A percentile compares a stretch with the other conserved stretches of the same genome.
These are phyloP conservation scores for Hanseniaspora mollemarum DNA, from an alignment of 805 yeast species.

Conservation along the genomic window DNA sequence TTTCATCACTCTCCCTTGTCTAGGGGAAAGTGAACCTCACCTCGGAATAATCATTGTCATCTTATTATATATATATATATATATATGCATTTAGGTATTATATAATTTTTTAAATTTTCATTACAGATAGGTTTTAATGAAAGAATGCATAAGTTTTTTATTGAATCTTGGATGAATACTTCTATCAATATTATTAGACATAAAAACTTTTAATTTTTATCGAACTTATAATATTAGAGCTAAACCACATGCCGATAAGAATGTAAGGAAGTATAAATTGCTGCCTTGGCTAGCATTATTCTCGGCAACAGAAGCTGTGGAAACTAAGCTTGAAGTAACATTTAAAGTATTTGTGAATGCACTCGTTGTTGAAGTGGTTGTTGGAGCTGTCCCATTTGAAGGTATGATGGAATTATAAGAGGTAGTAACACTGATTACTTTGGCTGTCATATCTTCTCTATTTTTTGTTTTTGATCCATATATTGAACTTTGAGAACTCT, in stretches of 20 bases:
- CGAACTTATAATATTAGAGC: too few species aligned
- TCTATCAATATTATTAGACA: too few species aligned
- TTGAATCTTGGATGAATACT: too few species aligned
- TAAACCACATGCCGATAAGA: too few species aligned
- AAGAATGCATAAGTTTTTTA: not conserved
- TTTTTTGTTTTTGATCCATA: not conserved
- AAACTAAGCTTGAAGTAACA: too few species aligned
- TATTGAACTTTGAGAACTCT: too few species aligned
- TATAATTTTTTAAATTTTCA: not conserved
- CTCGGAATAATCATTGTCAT: not conserved
- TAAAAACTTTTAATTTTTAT: too few species aligned
- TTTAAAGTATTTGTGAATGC: not conserved
- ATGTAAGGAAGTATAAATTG: too few species aligned
- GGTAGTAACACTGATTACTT: not conserved
- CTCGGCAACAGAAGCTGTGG: not conserved
- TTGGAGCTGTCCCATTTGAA: not conserved
- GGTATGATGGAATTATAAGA: constrained; percentile 9
- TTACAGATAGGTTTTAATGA: not conserved
- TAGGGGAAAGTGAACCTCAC: not conserved
- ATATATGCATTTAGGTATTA: not conserved
- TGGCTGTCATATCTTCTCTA: not conserved
- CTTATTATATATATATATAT: not conserved
- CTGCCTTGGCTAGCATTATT: not conserved
- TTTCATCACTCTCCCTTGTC: not conserved
- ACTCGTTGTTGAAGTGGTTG: not conserved